Conservation (phyloP, 1,139 yeast genomes). For the Pichia sp. region DNA sequence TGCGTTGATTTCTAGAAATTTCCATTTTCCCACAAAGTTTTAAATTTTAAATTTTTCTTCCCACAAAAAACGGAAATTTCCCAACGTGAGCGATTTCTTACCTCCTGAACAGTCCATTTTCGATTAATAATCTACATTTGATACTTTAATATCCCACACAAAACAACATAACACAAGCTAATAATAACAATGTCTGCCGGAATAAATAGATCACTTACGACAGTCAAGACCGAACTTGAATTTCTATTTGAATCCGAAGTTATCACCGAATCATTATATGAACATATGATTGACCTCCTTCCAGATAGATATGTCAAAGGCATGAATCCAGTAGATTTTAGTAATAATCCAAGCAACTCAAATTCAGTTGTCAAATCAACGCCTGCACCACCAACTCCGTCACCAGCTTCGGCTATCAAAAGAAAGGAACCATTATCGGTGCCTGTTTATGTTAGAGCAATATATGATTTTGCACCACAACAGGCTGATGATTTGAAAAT, state of each 20-base stretch:
- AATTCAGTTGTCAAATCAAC: background rate
- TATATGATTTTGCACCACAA: conserved; percentile 11
- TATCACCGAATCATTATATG: conserved; percentile 51
- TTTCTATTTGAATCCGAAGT: conserved; percentile 75
- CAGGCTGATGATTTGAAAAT: conserved; percentile 34
- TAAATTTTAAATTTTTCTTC: background rate
- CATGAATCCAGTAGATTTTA: conserved; percentile 41
- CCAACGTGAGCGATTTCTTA: background rate
- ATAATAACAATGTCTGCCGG: conserved; percentile 40
- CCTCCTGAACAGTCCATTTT: too few species aligned
- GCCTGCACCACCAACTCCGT: background rate
- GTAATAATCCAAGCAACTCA: background rate
- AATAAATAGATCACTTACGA: conserved; percentile 72
- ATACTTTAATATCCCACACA: too few species aligned
- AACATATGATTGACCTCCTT: conserved; percentile 45
- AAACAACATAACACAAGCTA: too few species aligned
- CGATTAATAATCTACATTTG: too few species aligned
- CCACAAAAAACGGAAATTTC: background rate
- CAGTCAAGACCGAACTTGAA: conserved; percentile 72
- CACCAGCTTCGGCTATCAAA: background rate
- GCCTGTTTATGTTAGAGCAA: conserved; percentile 12
- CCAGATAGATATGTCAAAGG: conserved; percentile 58
- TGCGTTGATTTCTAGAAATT: background rate
- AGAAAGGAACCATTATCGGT: background rate
- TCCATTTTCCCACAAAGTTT: background rate